Evolutionary conservation across 2,329 filamentous ascomycete genomes (phyloP), one percentile per base, ranked within the genome.

Genomic region (Fusarium chlamydosporum): DNA sequence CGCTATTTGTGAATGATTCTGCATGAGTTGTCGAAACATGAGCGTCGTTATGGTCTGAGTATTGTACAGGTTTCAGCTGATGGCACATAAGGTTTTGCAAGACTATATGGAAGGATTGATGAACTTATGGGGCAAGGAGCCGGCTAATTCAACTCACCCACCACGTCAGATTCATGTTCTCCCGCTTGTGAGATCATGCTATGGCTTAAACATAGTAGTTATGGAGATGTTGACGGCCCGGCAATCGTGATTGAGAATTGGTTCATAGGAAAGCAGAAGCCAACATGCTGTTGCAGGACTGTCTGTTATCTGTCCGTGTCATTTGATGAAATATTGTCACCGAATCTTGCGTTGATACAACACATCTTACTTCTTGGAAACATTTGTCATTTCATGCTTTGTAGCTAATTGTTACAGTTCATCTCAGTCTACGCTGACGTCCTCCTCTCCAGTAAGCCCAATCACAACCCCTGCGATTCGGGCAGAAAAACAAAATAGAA

Each of bases 401-500:
- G 37, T 55, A 43, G 40, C 54, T 70, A 65, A 62, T 71, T 61
- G 45, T 54, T 71, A 71, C 68, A 71, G 34, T 71, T 45, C 61
- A 42, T 71, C 56, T 69, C 61, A 59, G 51, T 56, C 56, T 34
- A 31, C 51, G 42, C 48, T 55, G 56, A 31, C 45, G 23, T 48
- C 18, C 37, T 40, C 8, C 56, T 65, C 54, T 20, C 34, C 48
- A 38, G 33, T 56, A 62, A 61, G 68, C 53, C 58, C 45, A 38
- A 56, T 58, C 56, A 52, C 46, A 40, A 10, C 54, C 56, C 33
- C 51, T 48, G 61, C 60, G 56, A 58, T 63, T 58, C 54, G 66
- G 63, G 52, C 48, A 63, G 34, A 61, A 72, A 69, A 61, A 11
- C 50, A 70, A 59, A 56, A 59, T 61, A 64, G 46, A 72, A 74